Evolutionary conservation across 2,329 filamentous ascomycete species (phyloP), one percentile per base, ranked within the genome.

Genomic region (Penicillium oxalicum): DNA sequence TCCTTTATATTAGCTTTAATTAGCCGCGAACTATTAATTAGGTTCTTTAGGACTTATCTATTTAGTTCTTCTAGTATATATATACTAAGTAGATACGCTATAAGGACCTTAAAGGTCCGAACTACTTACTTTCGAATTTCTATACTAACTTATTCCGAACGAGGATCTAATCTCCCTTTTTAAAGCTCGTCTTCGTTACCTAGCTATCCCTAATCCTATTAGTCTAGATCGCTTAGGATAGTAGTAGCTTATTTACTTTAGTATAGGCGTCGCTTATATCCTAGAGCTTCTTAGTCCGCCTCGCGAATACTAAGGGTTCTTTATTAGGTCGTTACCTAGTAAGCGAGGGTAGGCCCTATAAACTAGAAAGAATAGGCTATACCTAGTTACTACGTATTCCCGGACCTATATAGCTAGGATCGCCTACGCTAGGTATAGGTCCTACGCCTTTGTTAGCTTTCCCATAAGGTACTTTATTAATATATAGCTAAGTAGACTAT

Each of bases 51-150:
- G 27, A 46, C 29, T 18, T n/a, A n/a, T 28, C 37, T 40, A 40
- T 38, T 29, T 12, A 7, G 28, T 26, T 44, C 41, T 33, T 27
- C 13, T 9, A 49, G 37, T 44, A 27, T 41, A 42, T 54, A 54
- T 9, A 25, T 54, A 7, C 28, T 24, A 13, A 50, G 11, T 27
- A 37, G 9, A 25, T 52, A 41, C 7, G 2, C 1, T 11, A 44
- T n/a, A 8, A 54, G 11, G 1, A 54, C 4, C 24, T 39, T 5
- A 45, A 50, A 54, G 11, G 43, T 5, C 47, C 9, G 24, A 52
- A 54, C 28, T 45, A 54, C n/a, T 44, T 52, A 39, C 18, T 52
- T 26, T 54, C n/a, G 26, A 50, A 54, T 2, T 54, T 52, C 12
- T 54, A 48, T n/a, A 28, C 9, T 1, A 13, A 35, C 18, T 41